Evolutionary conservation across 106 monocot genomes (phyloP).

Genomic region (Platanthera zijinensis): DNA sequence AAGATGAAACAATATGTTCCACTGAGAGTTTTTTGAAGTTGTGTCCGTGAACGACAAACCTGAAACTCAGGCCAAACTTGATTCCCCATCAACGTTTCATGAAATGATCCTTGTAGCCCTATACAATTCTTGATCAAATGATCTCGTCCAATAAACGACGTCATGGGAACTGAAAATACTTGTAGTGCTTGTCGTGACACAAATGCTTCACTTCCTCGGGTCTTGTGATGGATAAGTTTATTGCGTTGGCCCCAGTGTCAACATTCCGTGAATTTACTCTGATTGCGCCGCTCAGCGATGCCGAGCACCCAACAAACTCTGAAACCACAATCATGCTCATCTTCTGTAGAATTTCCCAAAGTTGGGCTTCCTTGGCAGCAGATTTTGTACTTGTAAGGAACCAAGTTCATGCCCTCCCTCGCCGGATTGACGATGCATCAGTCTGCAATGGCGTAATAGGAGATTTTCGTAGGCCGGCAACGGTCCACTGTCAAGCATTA

Average conservation of each 20-base stretch:
- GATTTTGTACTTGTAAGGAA: conserved; percentile 83
- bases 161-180: conserved; percentile 79
- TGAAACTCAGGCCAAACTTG: conserved; percentile 77
- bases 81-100: conserved; percentile 77
- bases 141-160: conserved; percentile 79
- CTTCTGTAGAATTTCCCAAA: conserved; percentile 26
- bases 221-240: conserved; percentile 58
- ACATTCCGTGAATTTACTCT: conserved; percentile 84
- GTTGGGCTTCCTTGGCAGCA: conserved; percentile 53
- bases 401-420: conserved; percentile 77
- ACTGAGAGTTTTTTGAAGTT: conserved; percentile 77
- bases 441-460: conserved; percentile 67
- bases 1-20: conserved; percentile 65
- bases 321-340: conserved; percentile 82
- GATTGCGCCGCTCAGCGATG: conserved; percentile 49
- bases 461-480: conserved; percentile 41
- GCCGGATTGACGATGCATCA: conserved; percentile 78
- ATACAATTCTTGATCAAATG: conserved; percentile 87
- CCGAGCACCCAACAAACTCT: conserved; percentile 56
- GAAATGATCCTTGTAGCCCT: conserved; percentile 80
- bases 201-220: conserved; percentile 73
- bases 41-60: conserved; percentile 66
- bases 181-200: conserved; percentile 71
- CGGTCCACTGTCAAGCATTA: conserved; percentile 21
- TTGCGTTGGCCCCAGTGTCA: conserved; percentile 62